Evolutionary conservation across 2,329 filamentous ascomycete species (phyloP).

Genomic region (Aspergillus niger): DNA sequence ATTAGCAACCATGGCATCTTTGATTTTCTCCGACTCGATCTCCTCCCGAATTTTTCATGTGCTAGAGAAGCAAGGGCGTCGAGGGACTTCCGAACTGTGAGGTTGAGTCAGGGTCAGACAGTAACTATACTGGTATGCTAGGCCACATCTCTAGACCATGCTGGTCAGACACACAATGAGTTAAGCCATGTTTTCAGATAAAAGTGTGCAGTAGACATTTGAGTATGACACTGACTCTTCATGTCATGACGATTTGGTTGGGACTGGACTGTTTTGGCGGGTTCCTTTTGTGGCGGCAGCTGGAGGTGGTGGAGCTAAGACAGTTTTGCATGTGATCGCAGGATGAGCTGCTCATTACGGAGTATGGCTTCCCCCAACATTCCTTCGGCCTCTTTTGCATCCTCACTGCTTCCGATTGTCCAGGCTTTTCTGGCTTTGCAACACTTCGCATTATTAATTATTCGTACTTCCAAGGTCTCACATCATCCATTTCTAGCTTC

Average conservation of each 20-base stretch:
- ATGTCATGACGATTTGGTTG: not conserved
- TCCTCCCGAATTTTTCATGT: not conserved
- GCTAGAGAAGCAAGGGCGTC: not conserved
- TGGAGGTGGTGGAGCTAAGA: not conserved
- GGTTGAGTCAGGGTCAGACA: not conserved
- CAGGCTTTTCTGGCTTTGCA: not conserved
- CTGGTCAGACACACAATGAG: not conserved
- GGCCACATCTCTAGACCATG: not conserved
- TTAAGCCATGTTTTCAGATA: not conserved
- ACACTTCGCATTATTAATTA: not conserved
- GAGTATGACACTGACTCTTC: not conserved
- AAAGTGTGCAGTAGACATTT: too few species aligned
- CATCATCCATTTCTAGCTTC: not conserved
- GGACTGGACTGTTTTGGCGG: not conserved
- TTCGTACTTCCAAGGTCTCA: not conserved
- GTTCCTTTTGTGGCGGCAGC: not conserved
- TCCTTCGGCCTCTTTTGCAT: not conserved
- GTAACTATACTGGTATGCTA: not conserved
- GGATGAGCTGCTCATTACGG: not conserved
- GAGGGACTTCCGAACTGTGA: not conserved
- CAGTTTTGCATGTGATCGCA: conserved; percentile 8
- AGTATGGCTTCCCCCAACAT: not conserved
- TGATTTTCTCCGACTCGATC: not conserved
- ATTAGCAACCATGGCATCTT: not conserved
- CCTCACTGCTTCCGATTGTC: not conserved